Evolutionary conservation across 129 eudicot genomes (phyloP), one percentile per base, ranked within the genome.

Genomic region (Ambrosia trifida): DNA sequence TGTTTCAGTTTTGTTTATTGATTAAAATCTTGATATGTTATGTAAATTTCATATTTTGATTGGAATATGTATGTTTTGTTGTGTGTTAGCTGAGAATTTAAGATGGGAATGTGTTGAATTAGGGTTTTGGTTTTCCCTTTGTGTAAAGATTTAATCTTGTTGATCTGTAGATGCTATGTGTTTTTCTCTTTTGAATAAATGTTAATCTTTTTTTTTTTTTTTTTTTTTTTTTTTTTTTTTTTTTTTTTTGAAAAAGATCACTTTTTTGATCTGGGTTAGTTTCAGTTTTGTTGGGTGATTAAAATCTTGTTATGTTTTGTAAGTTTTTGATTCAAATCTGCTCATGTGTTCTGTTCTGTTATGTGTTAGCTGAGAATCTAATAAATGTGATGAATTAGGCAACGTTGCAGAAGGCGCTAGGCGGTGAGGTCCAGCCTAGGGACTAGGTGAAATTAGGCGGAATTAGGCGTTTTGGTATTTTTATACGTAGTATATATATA

Each of bases 251-350:
- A 62, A 60, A 68, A 64, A 28, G 59, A 46, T 69, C 71, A 68
- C 43, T 61, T 76, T 76, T 8, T 62, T 24, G 54, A 77, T 77
- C 81, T 76, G 81, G 75, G 64, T 68, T 62, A 76, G 76, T 69
- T 50, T 32, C 30, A 40, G 8, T 50, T 50, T 77, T 77, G 72
- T 62, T 53, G 59, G 41, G 0, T 70, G 68, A 68, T n/a, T 28
- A 51, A 58, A 74, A 69, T 76, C 81, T 70, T 70, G 66, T 13
- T 50, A 61, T 16, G 36, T 69, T 16, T 35, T 36, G 36, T 16
- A 16, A 16, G 16, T 57, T 75, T 4, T 7, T 76, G 38, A 57
- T 76, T 46, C 69, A 49, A 11, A 7, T 77, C 30, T 77, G 65
- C 4, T 56, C 8, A 19, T 3, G 31, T 38, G 46, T 16, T 72